Conservation (phyloP, 257 asterid genomes). For the Ilex asprella region DNA sequence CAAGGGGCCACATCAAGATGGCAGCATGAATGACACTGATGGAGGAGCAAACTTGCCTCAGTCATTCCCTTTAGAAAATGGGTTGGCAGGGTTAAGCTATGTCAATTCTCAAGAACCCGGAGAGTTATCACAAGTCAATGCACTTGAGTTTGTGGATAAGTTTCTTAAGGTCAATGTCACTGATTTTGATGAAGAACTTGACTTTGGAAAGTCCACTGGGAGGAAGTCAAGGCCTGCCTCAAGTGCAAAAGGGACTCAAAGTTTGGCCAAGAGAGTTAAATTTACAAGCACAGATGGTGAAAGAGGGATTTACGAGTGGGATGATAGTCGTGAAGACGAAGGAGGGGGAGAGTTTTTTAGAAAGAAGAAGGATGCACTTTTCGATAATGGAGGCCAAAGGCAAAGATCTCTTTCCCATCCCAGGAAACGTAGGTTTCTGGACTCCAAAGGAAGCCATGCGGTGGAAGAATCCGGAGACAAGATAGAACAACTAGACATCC, state of each 20-base stretch:
- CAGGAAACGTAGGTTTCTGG: conserved; percentile 28
- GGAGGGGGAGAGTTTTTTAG: conserved; percentile 83
- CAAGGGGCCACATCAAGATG: conserved; percentile 22
- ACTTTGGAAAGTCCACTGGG: conserved; percentile 18
- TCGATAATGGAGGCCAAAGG: conserved; percentile 26
- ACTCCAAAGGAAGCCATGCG: conserved; percentile 16
- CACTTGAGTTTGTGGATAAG: conserved; percentile 75
- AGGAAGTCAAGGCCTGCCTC: conserved; percentile 38
- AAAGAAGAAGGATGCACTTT: conserved; percentile 62
- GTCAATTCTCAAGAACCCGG: conserved; percentile 86
- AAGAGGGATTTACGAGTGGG: conserved; percentile 63
- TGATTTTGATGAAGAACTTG: conserved; percentile 36
- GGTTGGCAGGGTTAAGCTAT: conserved; percentile 73
- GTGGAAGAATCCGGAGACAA: conserved; percentile 20
- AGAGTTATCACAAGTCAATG: conserved; percentile 78
- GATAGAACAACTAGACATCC: conserved; percentile 18
- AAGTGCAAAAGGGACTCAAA: conserved; percentile 56
- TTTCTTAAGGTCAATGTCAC: conserved; percentile 56
- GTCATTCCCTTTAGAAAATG: conserved; percentile 26
- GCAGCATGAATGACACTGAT: conserved; percentile 20
- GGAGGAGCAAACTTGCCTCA: conserved; percentile 21
- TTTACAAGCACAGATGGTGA: conserved; percentile 28
- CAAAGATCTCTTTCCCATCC: conserved; percentile 36
- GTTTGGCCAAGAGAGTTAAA: conserved; percentile 48
- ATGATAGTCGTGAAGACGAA: conserved; percentile 77